A percentile compares a stretch with the other conserved stretches of the same genome.
phyloP scores from a whole-genome alignment of 139 green algal genomes.

The Tetradesmus obliquus region DNA sequence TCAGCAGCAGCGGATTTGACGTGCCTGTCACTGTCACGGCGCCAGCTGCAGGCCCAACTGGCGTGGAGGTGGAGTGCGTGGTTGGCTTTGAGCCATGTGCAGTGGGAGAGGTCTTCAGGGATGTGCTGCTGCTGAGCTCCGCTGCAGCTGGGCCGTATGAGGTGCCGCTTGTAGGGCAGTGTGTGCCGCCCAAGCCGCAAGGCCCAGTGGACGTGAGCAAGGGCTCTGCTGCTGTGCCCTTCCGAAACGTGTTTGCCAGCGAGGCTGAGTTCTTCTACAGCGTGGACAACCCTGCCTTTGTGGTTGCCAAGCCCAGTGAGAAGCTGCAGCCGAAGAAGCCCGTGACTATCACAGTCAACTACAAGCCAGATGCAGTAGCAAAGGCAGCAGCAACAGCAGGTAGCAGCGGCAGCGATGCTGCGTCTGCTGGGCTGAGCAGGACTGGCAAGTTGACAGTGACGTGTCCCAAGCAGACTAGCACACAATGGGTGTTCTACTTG shows the following conservation, averaged over 20 bases:
- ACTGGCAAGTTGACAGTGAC: conserved; percentile 83
- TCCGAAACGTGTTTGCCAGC: conserved; percentile 82
- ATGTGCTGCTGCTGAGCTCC: conserved; percentile 70
- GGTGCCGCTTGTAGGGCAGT: conserved; percentile 76
- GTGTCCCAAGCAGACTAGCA: conserved; percentile 68
- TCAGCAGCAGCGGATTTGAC: conserved; percentile 58
- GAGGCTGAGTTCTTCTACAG: conserved; percentile 76
- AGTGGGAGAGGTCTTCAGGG: conserved; percentile 73
- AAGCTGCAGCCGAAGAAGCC: conserved; percentile 77
- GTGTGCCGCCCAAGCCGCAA: conserved; percentile 79
- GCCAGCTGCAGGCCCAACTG: conserved; percentile 49
- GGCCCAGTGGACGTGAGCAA: conserved; percentile 75
- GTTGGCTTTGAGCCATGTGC: conserved; percentile 80
- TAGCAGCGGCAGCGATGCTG: conserved; percentile 16
- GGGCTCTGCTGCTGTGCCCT: conserved; percentile 63
- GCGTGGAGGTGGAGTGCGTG: conserved; percentile 71
- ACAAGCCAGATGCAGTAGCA: conserved; percentile 56
- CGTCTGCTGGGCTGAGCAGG: conserved; percentile 5
- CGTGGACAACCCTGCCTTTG: conserved; percentile 85
- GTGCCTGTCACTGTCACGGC: conserved; percentile 46
- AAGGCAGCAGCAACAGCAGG: conserved; percentile 9
- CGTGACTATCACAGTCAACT: conserved; percentile 67
- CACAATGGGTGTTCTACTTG: conserved; percentile 86
- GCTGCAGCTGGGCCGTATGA: conserved; percentile 70
- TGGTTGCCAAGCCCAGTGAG: conserved; percentile 65